Conservation (phyloP, 2,329 filamentous ascomycete genomes). For the Trichoderma sp. region DNA sequence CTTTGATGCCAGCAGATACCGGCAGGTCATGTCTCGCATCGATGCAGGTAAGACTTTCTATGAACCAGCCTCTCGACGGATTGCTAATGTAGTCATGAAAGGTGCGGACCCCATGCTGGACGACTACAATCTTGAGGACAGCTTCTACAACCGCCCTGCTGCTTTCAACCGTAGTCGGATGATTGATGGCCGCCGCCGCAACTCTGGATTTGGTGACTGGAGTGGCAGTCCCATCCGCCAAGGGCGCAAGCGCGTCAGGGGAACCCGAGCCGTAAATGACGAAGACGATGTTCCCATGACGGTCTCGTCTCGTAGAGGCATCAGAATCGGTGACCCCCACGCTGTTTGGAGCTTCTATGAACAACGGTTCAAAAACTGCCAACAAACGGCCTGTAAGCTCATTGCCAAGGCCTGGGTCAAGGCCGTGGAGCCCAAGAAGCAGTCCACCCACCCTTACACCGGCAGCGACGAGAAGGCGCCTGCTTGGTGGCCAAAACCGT, state of each 20-base stretch:
- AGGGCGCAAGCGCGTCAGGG: conserved; percentile 32
- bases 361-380: conserved; percentile 60
- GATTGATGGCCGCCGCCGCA: conserved; percentile 32
- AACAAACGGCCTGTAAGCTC: conserved; percentile 69
- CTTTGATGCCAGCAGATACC: conserved; percentile 45
- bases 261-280: conserved; percentile 38
- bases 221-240: conserved; percentile 29
- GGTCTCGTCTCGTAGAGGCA: conserved; percentile 40
- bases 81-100: conserved; percentile 19
- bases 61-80: not conserved
- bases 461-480: conserved; percentile 60
- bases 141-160: conserved; percentile 26
- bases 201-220: conserved; percentile 34
- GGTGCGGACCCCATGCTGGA: conserved; percentile 35
- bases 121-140: conserved; percentile 32
- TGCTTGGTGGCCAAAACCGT: conserved; percentile 64
- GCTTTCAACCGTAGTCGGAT: conserved; percentile 29
- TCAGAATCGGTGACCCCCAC: conserved; percentile 53
- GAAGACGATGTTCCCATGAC: conserved; percentile 43
- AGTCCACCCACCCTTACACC: conserved; percentile 71
- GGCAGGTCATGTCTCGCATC: conserved; percentile 37
- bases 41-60: conserved; percentile 36
- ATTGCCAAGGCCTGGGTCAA: conserved; percentile 76
- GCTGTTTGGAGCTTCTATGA: conserved; percentile 60
- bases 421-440: conserved; percentile 72